phyloP scores from a whole-genome alignment of 768 basidiomycete species.

The Suillus plorans region DNA sequence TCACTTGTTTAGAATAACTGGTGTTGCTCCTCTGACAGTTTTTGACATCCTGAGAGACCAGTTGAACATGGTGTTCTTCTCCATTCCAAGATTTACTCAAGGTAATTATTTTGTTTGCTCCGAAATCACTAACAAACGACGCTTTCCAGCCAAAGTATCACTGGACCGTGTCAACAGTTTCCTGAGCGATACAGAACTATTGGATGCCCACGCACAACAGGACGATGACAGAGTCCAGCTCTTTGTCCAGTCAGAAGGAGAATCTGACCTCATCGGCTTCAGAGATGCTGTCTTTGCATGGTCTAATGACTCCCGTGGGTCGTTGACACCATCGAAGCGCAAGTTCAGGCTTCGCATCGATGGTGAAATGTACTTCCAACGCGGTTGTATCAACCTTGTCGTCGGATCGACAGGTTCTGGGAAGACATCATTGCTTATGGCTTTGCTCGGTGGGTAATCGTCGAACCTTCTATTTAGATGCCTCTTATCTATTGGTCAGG shows the following conservation, averaged over 20 bases:
- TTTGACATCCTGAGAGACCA: conserved; percentile 62
- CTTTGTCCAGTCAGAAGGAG: conserved; percentile 10
- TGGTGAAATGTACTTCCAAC: conserved; percentile 56
- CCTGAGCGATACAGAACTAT: conserved; percentile 25
- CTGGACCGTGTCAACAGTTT: conserved; percentile 56
- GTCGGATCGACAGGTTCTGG: conserved; percentile 61
- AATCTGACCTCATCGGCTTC: conserved; percentile 46
- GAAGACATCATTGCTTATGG: conserved; percentile 68
- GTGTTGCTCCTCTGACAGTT: conserved; percentile 29
- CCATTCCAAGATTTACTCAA: conserved; percentile 29
- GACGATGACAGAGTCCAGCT: conserved; percentile 3
- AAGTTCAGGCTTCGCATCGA: conserved; percentile 51
- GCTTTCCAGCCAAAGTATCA: conserved; percentile 56
- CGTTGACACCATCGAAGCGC: conserved; percentile 28
- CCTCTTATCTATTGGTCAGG: conserved; percentile 2
- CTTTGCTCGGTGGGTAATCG: conserved; percentile 42
- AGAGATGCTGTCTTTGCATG: conserved; percentile 57
- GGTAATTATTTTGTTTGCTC: conserved; percentile 4
- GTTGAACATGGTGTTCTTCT: conserved; percentile 36
- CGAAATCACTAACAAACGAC: conserved; percentile 8
- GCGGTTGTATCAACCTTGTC: conserved; percentile 53
- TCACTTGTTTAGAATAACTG: neutral
- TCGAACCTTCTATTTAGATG: conserved; percentile 2
- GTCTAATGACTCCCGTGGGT: conserved; percentile 25
- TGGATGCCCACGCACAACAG: conserved; percentile 10